Evolutionary conservation across 106 monocot genomes (phyloP), one percentile per base, ranked within the genome.

Genomic region (Allium sativum): DNA sequence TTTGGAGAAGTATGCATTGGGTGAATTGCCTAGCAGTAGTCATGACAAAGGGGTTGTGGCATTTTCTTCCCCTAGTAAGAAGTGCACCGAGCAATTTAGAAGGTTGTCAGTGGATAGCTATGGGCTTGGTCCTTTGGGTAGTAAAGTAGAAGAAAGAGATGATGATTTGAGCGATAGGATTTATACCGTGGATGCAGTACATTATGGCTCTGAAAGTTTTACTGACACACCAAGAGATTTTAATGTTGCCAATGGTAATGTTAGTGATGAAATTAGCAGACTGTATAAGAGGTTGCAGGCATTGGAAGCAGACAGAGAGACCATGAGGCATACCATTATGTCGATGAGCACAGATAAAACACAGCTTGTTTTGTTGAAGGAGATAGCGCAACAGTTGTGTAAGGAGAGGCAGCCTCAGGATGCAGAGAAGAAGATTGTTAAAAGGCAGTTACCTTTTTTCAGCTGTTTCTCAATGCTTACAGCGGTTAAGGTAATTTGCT

Each of bases 121-220:
- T 15, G 18, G 19, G 11, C 40, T 14, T 46, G 15, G 48, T 7
- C n/a, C 22, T 4, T 16, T 3, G 0, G 54, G 47, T 52, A 66
- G 18, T 13, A 51, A 64, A 19, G 73, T 56, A 40, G 66, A 57
- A 43, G 74, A 67, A 45, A 70, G 65, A 11, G 31, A 20, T 10
- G 75, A 72, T 56, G 81, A 74, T 47, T 43, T 58, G 41, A 71
- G 71, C 18, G 81, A 78, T 48, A 68, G 81, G 52, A 72, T 85
- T 4, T 85, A 68, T 41, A 81, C 80, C 7, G 43, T 85, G 53
- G 85, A 85, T 55, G 66, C 71, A 7, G 77, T 77, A 45, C 77
- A 81, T 19, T 55, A 44, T 19, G 45, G 58, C 2, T 42, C 64
- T 13, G 57, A 69, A 10, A 64, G 52, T 9, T 70, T 52, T 21